phyloP scores from a whole-genome alignment of 2,329 filamentous ascomycete species.

The Rhynchosporium graminicola region DNA sequence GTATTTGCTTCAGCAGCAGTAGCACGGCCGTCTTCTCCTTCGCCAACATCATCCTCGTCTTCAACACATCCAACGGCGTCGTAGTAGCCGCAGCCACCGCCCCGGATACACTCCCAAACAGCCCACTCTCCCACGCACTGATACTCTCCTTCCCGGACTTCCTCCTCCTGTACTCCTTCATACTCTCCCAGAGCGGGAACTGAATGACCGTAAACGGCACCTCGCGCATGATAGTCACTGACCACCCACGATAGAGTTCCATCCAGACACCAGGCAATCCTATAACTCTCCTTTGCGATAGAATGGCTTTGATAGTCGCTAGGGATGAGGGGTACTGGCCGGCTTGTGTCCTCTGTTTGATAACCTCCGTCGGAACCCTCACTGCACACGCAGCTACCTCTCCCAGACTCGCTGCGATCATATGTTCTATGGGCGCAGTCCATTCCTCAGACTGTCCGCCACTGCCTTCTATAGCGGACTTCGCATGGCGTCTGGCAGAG shows the following conservation, averaged over 20 bases:
- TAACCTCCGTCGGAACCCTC: conserved; percentile 90
- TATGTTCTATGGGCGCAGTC: conserved; percentile 59
- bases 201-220: conserved; percentile 97
- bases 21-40: conserved; percentile 62
- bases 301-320: conserved; percentile 69
- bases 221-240: conserved; percentile 90
- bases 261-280: conserved; percentile 65
- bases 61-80: conserved; percentile 92
- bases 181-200: conserved; percentile 93
- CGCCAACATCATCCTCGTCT: conserved; percentile 94
- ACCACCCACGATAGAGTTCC: conserved; percentile 89
- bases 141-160: conserved; percentile 51
- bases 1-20: conserved; percentile 63
- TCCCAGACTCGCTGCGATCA: conserved; percentile 80
- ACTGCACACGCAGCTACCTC: conserved; percentile 92
- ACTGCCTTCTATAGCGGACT: conserved; percentile 24
- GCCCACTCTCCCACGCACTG: conserved; percentile 73
- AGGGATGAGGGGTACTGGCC: conserved; percentile 72
- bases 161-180: conserved; percentile 71
- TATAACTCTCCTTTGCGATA: conserved; percentile 48
- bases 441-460: conserved; percentile 32
- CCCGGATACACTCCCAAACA: conserved; percentile 82
- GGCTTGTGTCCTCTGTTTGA: conserved; percentile 96
- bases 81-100: conserved; percentile 85
- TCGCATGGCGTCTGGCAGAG: conserved; percentile 36